A percentile compares a stretch with the other conserved stretches of the same genome.
phyloP scores from a whole-genome alignment of 345 rosid species.

The Hypericum perforatum region DNA sequence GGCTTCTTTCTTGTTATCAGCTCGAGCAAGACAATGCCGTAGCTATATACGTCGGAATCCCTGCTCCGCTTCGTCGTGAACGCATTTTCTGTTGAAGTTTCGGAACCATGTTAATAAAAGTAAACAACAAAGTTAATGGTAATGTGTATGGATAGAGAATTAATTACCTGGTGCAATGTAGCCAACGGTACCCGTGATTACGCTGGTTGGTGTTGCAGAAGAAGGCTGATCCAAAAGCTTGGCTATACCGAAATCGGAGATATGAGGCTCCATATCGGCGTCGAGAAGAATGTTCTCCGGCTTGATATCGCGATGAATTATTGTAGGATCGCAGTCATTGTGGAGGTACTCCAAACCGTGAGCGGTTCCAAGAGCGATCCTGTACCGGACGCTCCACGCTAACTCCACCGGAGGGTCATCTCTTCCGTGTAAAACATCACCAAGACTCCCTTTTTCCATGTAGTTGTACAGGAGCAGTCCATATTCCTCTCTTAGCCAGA shows the following conservation, averaged over 20 bases:
- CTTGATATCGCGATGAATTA: constrained; percentile 75
- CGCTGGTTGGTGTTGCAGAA: constrained; percentile 26
- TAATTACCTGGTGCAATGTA: constrained; percentile 72
- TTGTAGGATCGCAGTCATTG: constrained; percentile 57
- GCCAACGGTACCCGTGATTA: constrained; percentile 59
- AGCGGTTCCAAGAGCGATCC: constrained; percentile 56
- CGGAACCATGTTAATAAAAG: background rate
- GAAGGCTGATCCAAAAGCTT: constrained; percentile 49
- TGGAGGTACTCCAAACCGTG: constrained; percentile 80
- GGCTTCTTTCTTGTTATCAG: constrained; percentile 46
- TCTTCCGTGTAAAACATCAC: constrained; percentile 41
- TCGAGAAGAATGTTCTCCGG: constrained; percentile 72
- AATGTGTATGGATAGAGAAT: background rate
- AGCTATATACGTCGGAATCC: constrained; percentile 60
- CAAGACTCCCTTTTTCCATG: constrained; percentile 72
- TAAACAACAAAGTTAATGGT: background rate
- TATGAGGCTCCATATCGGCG: constrained; percentile 60
- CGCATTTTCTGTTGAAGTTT: constrained; percentile 45
- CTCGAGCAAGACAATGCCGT: constrained; percentile 62
- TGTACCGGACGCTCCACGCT: constrained; percentile 52
- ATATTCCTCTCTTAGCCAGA: constrained; percentile 58
- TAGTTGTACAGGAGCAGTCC: constrained; percentile 53
- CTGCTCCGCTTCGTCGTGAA: constrained; percentile 37
- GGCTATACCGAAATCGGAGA: constrained; percentile 79
- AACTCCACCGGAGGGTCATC: constrained; percentile 21